Base-by-base conservation (phyloP, 192 early-diverging fungal species). In the Kickxella alabastrina region DNA sequence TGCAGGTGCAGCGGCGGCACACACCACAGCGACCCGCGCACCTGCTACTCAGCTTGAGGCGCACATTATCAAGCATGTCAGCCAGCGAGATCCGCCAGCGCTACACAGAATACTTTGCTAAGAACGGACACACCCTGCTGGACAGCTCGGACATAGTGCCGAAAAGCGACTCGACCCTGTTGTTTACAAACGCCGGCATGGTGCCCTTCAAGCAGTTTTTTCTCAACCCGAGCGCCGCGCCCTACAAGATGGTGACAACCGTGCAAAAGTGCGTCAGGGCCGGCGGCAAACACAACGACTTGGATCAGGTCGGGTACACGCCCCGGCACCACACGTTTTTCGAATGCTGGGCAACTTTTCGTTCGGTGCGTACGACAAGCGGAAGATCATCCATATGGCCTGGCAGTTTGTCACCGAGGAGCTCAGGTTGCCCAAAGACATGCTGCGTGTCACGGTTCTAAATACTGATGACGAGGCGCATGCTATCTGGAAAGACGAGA, bases 331-430 rank as follows among this genome's bases (percentile, higher is more conserved):
- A 98, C 70, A 98, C 96, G 26, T 98, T 97, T 79, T 98, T 98
- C 80, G 96, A 98, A 98, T 98, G 96, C 79, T 98, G 65, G 96
- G 96, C 54, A 98, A 97, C 82, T 98, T 93, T 93, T 97, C 93
- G 18, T 98, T 98, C 72, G 96, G 96, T 37, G 92, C 95, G 52
- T 98, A 98, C 76, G 92, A 90, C 73, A 98, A 98, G 84, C 80
- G 79, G 54, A 90, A 87, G 57, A 90, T 92, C 31, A 92, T 95
- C 41, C 75, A 70, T 12, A 86, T 88, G 79, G 92, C 89, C 38
- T 98, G 93, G 93, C 84, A 86, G 52, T 81, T 97, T 43, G 75
- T 98, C 54, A 94, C 88, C 24, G 66, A 85, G 32, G 90, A 92
- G 17, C 88, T 91, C 52, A 64, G 68, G 38, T 63, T 98, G 45